Percentiles rank a stretch among this genome's conserved stretches.
These are phyloP conservation scores for Phyllosticta ampelicida DNA, from an alignment of 2,329 filamentous ascomycete genomes.

Conservation along the genomic window DNA sequence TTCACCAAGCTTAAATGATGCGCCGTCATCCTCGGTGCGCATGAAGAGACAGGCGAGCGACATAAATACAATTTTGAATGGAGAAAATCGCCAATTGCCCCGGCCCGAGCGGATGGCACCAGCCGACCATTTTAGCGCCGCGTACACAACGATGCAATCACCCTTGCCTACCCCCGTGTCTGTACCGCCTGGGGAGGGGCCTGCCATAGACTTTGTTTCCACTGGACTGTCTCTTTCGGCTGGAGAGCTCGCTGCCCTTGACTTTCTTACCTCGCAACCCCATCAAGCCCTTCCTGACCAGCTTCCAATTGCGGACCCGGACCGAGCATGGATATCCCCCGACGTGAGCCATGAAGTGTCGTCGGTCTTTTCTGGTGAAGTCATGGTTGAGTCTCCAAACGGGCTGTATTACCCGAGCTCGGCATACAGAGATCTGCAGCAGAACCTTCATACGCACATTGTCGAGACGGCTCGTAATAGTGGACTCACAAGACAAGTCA, in stretches of 20 bases:
- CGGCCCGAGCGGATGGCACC: not conserved
- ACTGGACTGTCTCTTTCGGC: conserved; percentile 1
- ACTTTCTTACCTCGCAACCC: conserved; percentile 8
- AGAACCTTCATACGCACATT: conserved; percentile 14
- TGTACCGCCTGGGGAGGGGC: conserved; percentile 7
- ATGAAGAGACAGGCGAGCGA: not conserved
- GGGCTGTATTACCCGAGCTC: conserved; percentile 14
- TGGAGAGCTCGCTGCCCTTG: conserved; percentile 6
- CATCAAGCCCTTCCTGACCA: not conserved
- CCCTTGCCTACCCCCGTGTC: conserved; percentile 1
- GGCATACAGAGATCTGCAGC: conserved; percentile 15
- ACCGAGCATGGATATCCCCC: conserved; percentile 1
- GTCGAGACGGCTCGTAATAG: conserved; percentile 14
- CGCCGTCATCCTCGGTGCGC: not conserved
- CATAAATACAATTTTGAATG: not conserved
- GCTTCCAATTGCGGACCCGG: not conserved
- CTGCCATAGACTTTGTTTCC: conserved; percentile 6
- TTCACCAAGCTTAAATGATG: not conserved
- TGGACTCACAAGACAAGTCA: conserved; percentile 11
- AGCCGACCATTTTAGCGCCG: not conserved
- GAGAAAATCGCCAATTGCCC: not conserved
- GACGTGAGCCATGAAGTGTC: conserved; percentile 8
- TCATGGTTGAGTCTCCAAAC: conserved; percentile 9
- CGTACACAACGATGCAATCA: conserved; percentile 2
- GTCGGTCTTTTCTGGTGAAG: conserved; percentile 5